Percentiles rank a stretch among this genome's conserved stretches.
phyloP scores from a whole-genome alignment of 2,329 filamentous ascomycete genomes.

The Botrytis deweyae region DNA sequence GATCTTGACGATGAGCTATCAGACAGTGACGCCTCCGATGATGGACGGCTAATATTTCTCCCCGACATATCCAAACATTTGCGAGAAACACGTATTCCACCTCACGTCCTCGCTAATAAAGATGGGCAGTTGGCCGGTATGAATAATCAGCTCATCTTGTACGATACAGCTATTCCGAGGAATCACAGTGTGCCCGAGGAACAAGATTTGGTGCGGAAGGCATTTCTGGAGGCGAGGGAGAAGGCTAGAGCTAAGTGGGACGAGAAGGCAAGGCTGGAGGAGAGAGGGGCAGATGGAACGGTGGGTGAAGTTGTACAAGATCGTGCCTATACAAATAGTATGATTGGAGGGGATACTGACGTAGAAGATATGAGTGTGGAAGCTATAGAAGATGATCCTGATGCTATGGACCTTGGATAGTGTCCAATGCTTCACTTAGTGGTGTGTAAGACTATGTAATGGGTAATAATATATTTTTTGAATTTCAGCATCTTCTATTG shows the following conservation, averaged over 20 bases:
- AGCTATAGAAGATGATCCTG: slow-evolving; percentile 48
- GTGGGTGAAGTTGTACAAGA: slow-evolving; percentile 22
- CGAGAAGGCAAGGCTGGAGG: slow-evolving; percentile 41
- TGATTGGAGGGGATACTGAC: slow-evolving; percentile 2
- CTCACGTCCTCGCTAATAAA: slow-evolving; percentile 59
- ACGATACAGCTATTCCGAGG: slow-evolving; percentile 63
- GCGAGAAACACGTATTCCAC: slow-evolving; percentile 61
- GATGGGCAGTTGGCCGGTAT: slow-evolving; percentile 57
- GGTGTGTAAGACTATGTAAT: slow-evolving; percentile 9
- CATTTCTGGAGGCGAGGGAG: slow-evolving; percentile 76
- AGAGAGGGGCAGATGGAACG: slow-evolving; percentile 37
- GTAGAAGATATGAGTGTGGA: slow-evolving; percentile 29
- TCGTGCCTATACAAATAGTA: slow-evolving; percentile 25
- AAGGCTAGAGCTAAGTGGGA: slow-evolving; percentile 62
- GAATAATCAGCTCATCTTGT: slow-evolving; percentile 72
- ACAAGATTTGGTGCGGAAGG: slow-evolving; percentile 74
- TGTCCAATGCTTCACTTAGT: slow-evolving; percentile 6
- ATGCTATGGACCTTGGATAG: slow-evolving; percentile 65
- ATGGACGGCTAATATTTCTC: slow-evolving; percentile 70
- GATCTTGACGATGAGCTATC: slow-evolving; percentile 86
- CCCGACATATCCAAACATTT: slow-evolving; percentile 84
- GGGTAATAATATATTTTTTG: slow-evolving; percentile 3
- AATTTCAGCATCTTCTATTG: slow-evolving; percentile 3
- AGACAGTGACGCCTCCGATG: slow-evolving; percentile 58
- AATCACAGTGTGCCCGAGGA: slow-evolving; percentile 74